Evolutionary conservation across 2,329 filamentous ascomycete genomes (phyloP).

Genomic region (Scedosporium apiospermum): DNA sequence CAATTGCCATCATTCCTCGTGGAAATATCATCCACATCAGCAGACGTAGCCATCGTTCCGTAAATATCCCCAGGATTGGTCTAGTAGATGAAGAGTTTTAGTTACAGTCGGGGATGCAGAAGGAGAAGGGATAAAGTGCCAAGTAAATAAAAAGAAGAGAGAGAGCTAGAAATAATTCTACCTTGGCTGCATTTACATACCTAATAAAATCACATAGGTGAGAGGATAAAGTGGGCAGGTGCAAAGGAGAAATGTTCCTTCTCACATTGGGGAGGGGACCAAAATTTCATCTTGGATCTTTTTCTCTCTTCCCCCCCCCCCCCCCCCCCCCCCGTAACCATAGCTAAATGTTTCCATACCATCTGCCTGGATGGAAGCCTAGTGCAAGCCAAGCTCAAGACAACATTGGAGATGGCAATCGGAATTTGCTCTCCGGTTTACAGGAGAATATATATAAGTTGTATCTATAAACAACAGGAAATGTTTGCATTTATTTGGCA

Average conservation of each 20-base stretch:
- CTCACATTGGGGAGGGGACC: not conserved
- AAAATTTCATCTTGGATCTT: not conserved
- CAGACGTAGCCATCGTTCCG: not conserved
- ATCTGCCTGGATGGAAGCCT: too few relatives aligned
- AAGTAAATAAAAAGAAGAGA: not conserved
- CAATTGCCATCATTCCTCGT: slow-evolving; percentile 7
- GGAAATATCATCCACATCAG: not conserved
- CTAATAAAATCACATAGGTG: not conserved
- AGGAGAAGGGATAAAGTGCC: not conserved
- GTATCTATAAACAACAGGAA: too few relatives aligned
- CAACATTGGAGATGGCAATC: too few relatives aligned
- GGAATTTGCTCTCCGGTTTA: too few relatives aligned
- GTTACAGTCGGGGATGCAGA: not conserved
- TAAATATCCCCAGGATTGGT: not conserved
- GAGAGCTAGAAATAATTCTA: not conserved
- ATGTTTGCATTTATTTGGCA: too few relatives aligned
- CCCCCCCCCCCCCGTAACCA: too few relatives aligned
- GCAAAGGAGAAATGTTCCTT: not conserved
- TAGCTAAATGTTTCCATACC: too few relatives aligned
- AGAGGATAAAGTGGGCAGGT: not conserved
- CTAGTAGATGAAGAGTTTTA: not conserved
- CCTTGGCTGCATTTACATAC: not conserved
- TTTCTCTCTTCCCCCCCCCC: not conserved
- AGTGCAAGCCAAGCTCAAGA: too few relatives aligned
- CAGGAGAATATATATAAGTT: too few relatives aligned